A percentile compares a stretch with the other conserved stretches of the same genome.
phyloP scores from a whole-genome alignment of 2,329 filamentous ascomycete genomes.

The Nemania bipapillata region DNA sequence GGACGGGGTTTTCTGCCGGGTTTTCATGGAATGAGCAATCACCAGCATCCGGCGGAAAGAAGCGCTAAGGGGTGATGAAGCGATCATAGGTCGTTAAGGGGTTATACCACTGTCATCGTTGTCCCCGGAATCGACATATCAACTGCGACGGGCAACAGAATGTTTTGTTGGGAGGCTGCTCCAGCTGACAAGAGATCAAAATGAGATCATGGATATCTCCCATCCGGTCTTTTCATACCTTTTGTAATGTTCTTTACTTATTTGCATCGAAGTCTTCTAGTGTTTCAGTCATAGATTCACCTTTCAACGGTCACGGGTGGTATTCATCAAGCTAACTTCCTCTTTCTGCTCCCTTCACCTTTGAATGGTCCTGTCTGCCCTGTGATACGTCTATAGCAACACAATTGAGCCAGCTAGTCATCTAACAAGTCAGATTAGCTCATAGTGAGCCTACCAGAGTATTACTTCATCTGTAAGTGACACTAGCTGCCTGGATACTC shows the following conservation, averaged over 20 bases:
- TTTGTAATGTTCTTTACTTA: constrained; percentile 51
- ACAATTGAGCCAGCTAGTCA: neutral
- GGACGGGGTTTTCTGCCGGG: constrained; percentile 45
- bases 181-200: constrained; percentile 42
- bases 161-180: constrained; percentile 42
- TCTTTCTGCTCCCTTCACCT: constrained; percentile 15
- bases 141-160: constrained; percentile 42
- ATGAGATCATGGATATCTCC: constrained; percentile 47
- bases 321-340: constrained; percentile 35
- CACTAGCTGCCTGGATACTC: too few relatives aligned
- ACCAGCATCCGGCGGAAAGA: constrained; percentile 48
- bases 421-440: neutral
- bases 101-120: constrained; percentile 42
- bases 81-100: constrained; percentile 35
- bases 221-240: constrained; percentile 50
- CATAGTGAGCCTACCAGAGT: too few relatives aligned
- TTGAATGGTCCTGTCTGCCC: neutral
- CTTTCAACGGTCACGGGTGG: constrained; percentile 40
- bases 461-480: too few relatives aligned
- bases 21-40: constrained; percentile 46
- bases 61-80: constrained; percentile 37
- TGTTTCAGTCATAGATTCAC: constrained; percentile 44
- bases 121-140: constrained; percentile 39
- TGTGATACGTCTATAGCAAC: neutral
- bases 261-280: constrained; percentile 44